phyloP scores from a whole-genome alignment of 345 rosid genomes.

The Erucastrum elatum region DNA sequence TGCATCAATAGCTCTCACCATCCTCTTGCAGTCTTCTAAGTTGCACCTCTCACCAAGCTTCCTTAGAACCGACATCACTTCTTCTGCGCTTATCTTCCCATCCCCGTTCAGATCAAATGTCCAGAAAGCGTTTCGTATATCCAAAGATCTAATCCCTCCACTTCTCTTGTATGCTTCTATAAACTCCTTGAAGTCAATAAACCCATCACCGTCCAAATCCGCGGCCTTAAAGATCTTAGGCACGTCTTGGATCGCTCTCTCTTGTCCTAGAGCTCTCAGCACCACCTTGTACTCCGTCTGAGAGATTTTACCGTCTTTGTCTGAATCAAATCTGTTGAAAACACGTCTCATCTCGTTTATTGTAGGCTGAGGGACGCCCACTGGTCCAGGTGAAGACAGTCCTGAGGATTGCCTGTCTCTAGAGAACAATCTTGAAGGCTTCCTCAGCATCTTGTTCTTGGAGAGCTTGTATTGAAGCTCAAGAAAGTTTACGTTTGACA shows the following conservation, averaged over 20 bases:
- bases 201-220: conserved; percentile 84
- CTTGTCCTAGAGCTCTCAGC: conserved; percentile 65
- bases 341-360: conserved; percentile 62
- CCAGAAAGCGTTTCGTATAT: conserved; percentile 61
- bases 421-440: conserved; percentile 66
- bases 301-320: conserved; percentile 84
- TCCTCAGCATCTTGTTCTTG: conserved; percentile 52
- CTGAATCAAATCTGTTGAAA: conserved; percentile 69
- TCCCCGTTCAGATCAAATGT: conserved; percentile 70
- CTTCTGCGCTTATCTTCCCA: conserved; percentile 84
- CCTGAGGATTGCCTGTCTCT: conserved; percentile 59
- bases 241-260: conserved; percentile 45
- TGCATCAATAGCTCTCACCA: conserved; percentile 77
- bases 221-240: conserved; percentile 61
- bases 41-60: conserved; percentile 78
- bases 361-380: conserved; percentile 52
- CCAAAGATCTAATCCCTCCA: conserved; percentile 57
- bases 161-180: conserved; percentile 60
- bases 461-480: conserved; percentile 78
- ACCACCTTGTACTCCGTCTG: conserved; percentile 73
- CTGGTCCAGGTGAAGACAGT: conserved; percentile 26
- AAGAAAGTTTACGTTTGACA: conserved; percentile 60
- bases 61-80: conserved; percentile 60
- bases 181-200: conserved; percentile 78
- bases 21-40: conserved; percentile 67